Percentiles rank a stretch among this genome's conserved stretches.
Conservation (phyloP, 148 eudicot species). For the Rhododendron mucronatum region DNA sequence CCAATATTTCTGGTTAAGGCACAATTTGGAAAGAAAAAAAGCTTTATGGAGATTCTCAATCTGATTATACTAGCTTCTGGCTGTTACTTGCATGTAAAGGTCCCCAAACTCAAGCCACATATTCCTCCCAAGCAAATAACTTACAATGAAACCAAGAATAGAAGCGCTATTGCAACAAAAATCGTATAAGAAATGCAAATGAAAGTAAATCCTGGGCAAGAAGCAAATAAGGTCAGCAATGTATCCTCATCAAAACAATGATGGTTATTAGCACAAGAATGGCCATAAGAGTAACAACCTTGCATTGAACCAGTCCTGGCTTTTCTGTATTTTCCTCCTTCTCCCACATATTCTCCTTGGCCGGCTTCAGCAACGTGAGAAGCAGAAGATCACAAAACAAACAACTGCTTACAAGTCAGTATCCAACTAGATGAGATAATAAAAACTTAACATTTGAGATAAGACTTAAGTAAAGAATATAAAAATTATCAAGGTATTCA, state of each 20-base stretch:
- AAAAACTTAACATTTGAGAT: neutral
- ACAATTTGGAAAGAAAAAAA: neutral
- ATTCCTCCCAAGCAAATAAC: neutral
- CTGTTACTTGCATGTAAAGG: neutral
- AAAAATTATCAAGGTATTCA: neutral
- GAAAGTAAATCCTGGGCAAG: neutral
- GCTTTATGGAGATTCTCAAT: neutral
- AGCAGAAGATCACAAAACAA: slow-evolving; percentile 6
- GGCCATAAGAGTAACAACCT: slow-evolving; percentile 22
- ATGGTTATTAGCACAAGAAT: neutral
- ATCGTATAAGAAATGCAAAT: neutral
- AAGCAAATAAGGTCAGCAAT: neutral
- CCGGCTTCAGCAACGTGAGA: slow-evolving; percentile 24
- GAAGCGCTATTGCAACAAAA: neutral
- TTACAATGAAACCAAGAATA: neutral
- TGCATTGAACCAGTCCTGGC: slow-evolving; percentile 50
- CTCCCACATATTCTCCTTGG: slow-evolving; percentile 26
- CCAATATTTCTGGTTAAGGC: neutral
- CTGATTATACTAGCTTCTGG: neutral
- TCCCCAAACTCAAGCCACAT: neutral
- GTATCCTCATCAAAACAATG: neutral
- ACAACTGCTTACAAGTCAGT: neutral
- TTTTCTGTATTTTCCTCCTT: slow-evolving; percentile 40
- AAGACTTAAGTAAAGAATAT: neutral
- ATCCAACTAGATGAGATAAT: neutral